Base-by-base conservation (phyloP, 2,329 filamentous ascomycete species). In the Xylariomycetidae sp. region DNA sequence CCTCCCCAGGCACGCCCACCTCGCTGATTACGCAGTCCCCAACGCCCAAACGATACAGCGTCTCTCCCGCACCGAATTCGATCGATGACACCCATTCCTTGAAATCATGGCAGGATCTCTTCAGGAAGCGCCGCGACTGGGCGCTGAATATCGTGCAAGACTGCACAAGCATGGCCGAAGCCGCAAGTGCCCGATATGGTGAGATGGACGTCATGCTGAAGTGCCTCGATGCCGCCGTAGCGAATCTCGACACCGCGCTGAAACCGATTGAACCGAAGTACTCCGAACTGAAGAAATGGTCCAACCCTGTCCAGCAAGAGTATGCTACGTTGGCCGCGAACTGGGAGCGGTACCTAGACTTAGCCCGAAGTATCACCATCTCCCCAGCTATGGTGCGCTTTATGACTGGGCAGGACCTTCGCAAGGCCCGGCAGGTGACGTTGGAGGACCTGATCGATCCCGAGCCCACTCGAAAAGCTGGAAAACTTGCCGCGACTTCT, bases 91-190 rank as follows among this genome's bases (percentile, higher is more conserved):
- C 86, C 41, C 85, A 82, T 40, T 82, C 88, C 42, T 69, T 95
- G 35, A 72, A 81, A 50, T 82, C 88, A 75, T 98, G 92, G 90
- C 85, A 87, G 56, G 76, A 80, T 27, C 69, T 96, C 15, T 95
- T 92, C 67, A 82, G 81, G 57, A 74, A 80, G 38, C 80, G 92
- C 38, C 78, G 82, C 49, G 71, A 74, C 46, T 98, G 92, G 92
- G 84, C 88, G 0, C 63, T 80, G 33, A 70, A 69, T 24, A 63
- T 93, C 20, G 72, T 82, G 6, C 76, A 81, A 17, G 79, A 82
- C 46, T 90, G 85, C 48, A 68, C 68, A 31, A 65, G 65, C 31
- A 81, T 87, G 65, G 76, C 79, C 32, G 64, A 68, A 32, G 63
- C 70, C 41, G 71, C 79, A 14, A 69, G 76, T 49, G 71, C 79